A percentile compares a stretch with the other conserved stretches of the same genome.
These are phyloP conservation scores for Pezicula rhizophila DNA, from an alignment of 2,329 filamentous ascomycete genomes.

Conservation along the genomic window DNA sequence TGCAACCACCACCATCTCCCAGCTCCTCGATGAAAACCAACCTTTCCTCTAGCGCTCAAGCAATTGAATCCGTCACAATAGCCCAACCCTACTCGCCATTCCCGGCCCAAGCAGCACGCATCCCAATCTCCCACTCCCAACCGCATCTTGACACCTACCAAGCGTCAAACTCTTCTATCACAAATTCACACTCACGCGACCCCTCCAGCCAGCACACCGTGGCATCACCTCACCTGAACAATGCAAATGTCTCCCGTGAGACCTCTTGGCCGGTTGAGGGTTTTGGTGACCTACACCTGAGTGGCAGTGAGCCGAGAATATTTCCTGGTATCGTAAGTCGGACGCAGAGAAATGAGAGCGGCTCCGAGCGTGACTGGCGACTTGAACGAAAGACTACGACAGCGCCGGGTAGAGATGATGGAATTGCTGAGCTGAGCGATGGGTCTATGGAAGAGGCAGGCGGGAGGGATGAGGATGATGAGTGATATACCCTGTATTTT, in stretches of 20 bases:
- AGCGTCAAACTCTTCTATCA: neutral
- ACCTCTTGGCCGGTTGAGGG: conserved; percentile 33
- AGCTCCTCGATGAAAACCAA: conserved; percentile 29
- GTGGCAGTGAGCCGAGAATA: conserved; percentile 59
- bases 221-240: conserved; percentile 13
- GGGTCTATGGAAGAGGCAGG: conserved; percentile 12
- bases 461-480: conserved; percentile 6
- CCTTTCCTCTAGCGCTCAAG: conserved; percentile 17
- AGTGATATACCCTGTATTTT: neutral
- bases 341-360: conserved; percentile 21
- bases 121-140: conserved; percentile 20
- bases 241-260: conserved; percentile 24
- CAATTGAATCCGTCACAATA: conserved; percentile 9
- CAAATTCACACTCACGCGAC: conserved; percentile 4
- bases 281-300: conserved; percentile 40
- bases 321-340: conserved; percentile 62
- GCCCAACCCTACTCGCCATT: conserved; percentile 23
- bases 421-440: conserved; percentile 3
- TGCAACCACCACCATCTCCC: conserved; percentile 24
- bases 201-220: conserved; percentile 10
- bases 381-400: conserved; percentile 3
- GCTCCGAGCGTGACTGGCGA: conserved; percentile 18
- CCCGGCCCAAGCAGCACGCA: conserved; percentile 26
- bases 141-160: conserved; percentile 15
- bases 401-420: neutral